Evolutionary conservation across 495 filamentous ascomycete genomes (phyloP), one percentile per base, ranked within the genome.

Genomic region (Penicillium bialowiezense): DNA sequence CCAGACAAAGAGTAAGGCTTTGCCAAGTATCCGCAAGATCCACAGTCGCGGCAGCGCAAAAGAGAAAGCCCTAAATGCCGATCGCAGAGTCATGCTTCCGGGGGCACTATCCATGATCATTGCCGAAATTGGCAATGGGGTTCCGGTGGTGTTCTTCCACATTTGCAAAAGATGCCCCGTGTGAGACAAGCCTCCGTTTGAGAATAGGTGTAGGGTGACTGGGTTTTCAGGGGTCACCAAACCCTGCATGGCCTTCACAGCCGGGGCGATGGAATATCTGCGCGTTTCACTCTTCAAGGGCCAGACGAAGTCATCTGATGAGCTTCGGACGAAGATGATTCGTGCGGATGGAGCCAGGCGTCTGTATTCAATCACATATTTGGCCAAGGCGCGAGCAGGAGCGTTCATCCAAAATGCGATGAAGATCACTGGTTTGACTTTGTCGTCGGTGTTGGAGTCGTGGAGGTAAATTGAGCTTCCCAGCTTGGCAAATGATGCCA

Each of bases 391-490:
- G 7, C 69, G 65, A 6, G 69, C 50, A 12, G 60, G 63, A 4
- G 72, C 72, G 41, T 72, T 71, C 68, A 73, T 71, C 72, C 72
- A 75, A 48, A 75, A 74, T 7, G 67, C 60, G 26, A 74, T 51
- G 43, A 75, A 42, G 26, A 75, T 68, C 31, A 62, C 26, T 3
- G 55, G 55, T 9, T 47, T 38, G 12, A 52, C 33, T 23, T 54
- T 7, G 10, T 51, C 19, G 34, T 19, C 21, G 15, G 35, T 5
- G 13, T 35, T 20, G 31, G 67, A 63, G 19, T 65, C 62, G 19
- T 64, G 59, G 20, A 69, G 40, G 28, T 72, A 73, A 29, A 72
- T 58, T 5, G 64, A 68, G n/a, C 65, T 53, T 5, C 57, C 59
- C 12, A 75, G 55, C 37, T 57, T 60, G 29, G 48, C 46, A 19